Evolutionary conservation across 2,329 filamentous ascomycete species (phyloP).

Genomic region (Metarhizium album): DNA sequence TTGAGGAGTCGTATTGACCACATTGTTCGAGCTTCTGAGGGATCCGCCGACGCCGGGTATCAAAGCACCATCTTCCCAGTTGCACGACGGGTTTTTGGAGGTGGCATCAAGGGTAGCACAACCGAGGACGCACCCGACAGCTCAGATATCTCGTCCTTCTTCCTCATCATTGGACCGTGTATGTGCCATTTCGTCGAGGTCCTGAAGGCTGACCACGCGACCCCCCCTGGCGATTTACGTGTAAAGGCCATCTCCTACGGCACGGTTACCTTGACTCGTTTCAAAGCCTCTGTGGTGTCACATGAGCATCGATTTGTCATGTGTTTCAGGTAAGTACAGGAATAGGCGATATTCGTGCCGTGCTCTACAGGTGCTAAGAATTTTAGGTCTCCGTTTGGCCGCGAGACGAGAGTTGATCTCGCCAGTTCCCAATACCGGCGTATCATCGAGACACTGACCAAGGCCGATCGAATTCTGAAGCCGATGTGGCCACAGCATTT

Average conservation of each 20-base stretch:
- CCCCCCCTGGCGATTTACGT: conserved; percentile 34
- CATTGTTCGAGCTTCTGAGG: conserved; percentile 34
- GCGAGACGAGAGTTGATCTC: conserved; percentile 36
- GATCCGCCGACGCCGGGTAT: conserved; percentile 13
- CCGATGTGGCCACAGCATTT: conserved; percentile 47
- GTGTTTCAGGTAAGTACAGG: conserved; percentile 36
- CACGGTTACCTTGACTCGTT: conserved; percentile 39
- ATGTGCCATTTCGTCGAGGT: conserved; percentile 43
- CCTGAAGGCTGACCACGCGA: conserved; percentile 31
- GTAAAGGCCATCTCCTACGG: conserved; percentile 40
- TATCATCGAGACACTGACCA: conserved; percentile 43
- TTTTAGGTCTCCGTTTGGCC: conserved; percentile 29
- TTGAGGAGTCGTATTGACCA: conserved; percentile 35
- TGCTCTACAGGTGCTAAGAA: not conserved
- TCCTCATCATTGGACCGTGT: conserved; percentile 42
- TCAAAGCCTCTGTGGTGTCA: conserved; percentile 37
- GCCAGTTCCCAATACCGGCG: conserved; percentile 43
- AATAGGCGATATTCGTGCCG: not conserved
- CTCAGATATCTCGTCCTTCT: conserved; percentile 41
- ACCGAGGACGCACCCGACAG: conserved; percentile 33
- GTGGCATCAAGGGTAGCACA: conserved; percentile 28
- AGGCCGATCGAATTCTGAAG: conserved; percentile 43
- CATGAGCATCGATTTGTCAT: conserved; percentile 47
- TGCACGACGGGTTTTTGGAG: conserved; percentile 34
- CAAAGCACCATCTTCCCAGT: conserved; percentile 39